Evolutionary conservation across 139 green algal species (phyloP).

Genomic region (Chloropicon primus): DNA sequence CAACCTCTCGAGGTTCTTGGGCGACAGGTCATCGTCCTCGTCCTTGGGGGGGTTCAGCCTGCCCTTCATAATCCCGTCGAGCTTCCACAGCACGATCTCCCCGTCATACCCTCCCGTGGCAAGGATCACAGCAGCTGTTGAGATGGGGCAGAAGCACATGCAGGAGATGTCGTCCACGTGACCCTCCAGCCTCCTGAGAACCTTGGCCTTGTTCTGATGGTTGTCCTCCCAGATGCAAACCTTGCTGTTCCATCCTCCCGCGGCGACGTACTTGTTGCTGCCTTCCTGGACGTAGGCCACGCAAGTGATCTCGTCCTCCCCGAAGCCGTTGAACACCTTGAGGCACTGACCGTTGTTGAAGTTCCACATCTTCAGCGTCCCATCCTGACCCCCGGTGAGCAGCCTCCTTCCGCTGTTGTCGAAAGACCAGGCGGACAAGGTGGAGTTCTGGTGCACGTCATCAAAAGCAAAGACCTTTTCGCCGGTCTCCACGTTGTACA

Average conservation of each 20-base stretch:
- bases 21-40: background rate
- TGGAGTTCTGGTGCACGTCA: conserved; percentile 26
- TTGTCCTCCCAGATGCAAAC: conserved; percentile 43
- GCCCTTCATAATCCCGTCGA: conserved; percentile 23
- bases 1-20: background rate
- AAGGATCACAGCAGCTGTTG: conserved; percentile 21
- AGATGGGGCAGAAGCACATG: conserved; percentile 29
- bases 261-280: conserved; percentile 28
- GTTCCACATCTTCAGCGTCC: conserved; percentile 62
- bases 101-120: conserved; percentile 59
- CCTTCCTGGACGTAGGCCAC: conserved; percentile 10
- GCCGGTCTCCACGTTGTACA: conserved; percentile 13
- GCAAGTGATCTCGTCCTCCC: conserved; percentile 30
- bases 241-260: conserved; percentile 40
- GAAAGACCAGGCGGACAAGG: conserved; percentile 55
- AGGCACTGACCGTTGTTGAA: conserved; percentile 72
- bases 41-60: conserved; percentile 5
- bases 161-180: conserved; percentile 55
- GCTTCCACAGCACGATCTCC: conserved; percentile 52
- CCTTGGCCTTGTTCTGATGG: conserved; percentile 7
- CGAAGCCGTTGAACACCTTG: conserved; percentile 14
- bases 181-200: conserved; percentile 37
- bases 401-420: conserved; percentile 61
- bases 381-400: conserved; percentile 48
- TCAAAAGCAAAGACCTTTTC: conserved; percentile 41